A percentile compares a stretch with the other conserved stretches of the same genome.
phyloP scores from a whole-genome alignment of 1,139 yeast species.

The Lodderomyces jiufengensis region DNA sequence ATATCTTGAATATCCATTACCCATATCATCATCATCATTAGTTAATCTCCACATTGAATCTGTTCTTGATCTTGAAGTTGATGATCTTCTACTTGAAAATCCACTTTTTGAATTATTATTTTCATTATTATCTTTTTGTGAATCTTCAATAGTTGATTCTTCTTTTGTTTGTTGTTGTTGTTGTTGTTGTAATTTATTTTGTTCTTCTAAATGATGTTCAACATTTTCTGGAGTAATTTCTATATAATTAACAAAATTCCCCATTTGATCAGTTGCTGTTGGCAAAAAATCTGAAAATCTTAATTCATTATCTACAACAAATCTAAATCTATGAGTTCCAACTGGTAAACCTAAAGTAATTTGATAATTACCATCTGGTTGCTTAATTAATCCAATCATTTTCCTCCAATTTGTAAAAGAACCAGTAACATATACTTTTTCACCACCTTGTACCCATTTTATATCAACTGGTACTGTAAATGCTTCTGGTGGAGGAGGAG shows the following conservation, averaged over 20 bases:
- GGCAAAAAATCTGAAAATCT: slow-evolving; percentile 46
- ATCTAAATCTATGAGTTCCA: slow-evolving; percentile 47
- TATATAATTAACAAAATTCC: slow-evolving; percentile 47
- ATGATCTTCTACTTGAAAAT: slow-evolving; percentile 20
- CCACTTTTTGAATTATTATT: neutral
- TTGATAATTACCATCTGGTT: slow-evolving; percentile 36
- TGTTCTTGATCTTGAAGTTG: slow-evolving; percentile 30
- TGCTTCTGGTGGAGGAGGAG: slow-evolving; percentile 27
- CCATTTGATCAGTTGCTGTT: slow-evolving; percentile 51
- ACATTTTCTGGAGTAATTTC: slow-evolving; percentile 46
- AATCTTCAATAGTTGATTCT: too few species aligned
- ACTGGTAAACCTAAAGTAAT: slow-evolving; percentile 46
- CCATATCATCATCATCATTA: slow-evolving; percentile 74
- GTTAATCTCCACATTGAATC: slow-evolving; percentile 58
- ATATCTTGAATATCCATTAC: slow-evolving; percentile 73
- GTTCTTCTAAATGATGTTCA: slow-evolving; percentile 19
- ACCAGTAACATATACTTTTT: slow-evolving; percentile 62
- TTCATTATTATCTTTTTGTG: slow-evolving; percentile 1
- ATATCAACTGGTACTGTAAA: slow-evolving; percentile 70
- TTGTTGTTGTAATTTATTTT: slow-evolving; percentile 12
- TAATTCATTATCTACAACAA: slow-evolving; percentile 47
- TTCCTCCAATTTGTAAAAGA: slow-evolving; percentile 51
- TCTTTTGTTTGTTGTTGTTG: slow-evolving; percentile 7
- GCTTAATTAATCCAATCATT: slow-evolving; percentile 51
- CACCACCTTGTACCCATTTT: slow-evolving; percentile 93